Percentiles rank a stretch among this genome's conserved stretches.
Evolutionary conservation across 2,329 filamentous ascomycete species (phyloP).

Genomic region (Xylaria sp.): DNA sequence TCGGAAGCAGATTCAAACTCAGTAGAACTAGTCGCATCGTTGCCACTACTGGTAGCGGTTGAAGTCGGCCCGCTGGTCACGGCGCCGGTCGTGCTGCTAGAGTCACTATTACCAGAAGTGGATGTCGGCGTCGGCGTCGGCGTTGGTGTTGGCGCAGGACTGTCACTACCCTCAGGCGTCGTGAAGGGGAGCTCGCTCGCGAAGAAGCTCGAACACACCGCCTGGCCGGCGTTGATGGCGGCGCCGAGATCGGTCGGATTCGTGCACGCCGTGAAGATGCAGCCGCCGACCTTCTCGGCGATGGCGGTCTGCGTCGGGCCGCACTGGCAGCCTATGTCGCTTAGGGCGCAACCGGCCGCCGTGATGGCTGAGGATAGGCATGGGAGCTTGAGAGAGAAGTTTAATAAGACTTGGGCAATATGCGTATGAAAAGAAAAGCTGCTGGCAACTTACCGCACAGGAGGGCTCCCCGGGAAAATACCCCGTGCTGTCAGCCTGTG

Average conservation of each 20-base stretch:
- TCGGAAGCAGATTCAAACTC: constrained; percentile 5
- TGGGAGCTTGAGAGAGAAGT: constrained; percentile 42
- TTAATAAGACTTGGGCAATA: too few relatives aligned
- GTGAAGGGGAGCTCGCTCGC: constrained; percentile 32
- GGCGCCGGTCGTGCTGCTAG: background rate
- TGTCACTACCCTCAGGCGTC: constrained; percentile 5
- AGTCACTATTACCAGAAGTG: too few relatives aligned
- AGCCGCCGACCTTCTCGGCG: constrained; percentile 25
- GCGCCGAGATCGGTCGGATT: constrained; percentile 32
- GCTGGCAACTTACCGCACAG: constrained; percentile 43
- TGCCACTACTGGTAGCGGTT: constrained; percentile 15
- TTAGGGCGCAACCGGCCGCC: constrained; percentile 52
- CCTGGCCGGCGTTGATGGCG: constrained; percentile 39
- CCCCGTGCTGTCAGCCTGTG: constrained; percentile 37
- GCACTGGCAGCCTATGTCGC: constrained; percentile 59
- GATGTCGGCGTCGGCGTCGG: background rate
- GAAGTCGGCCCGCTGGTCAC: constrained; percentile 14
- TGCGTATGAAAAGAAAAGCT: too few relatives aligned
- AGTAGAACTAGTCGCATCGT: background rate
- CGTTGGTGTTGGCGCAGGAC: constrained; percentile 3
- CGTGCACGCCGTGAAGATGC: constrained; percentile 39
- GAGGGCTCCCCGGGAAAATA: constrained; percentile 44
- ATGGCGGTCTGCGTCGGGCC: constrained; percentile 44
- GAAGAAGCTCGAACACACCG: constrained; percentile 41
- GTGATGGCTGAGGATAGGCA: constrained; percentile 56